A percentile compares a stretch with the other conserved stretches of the same genome.
phyloP scores from a whole-genome alignment of 2,329 filamentous ascomycete species.

The Calonectria crousiana region DNA sequence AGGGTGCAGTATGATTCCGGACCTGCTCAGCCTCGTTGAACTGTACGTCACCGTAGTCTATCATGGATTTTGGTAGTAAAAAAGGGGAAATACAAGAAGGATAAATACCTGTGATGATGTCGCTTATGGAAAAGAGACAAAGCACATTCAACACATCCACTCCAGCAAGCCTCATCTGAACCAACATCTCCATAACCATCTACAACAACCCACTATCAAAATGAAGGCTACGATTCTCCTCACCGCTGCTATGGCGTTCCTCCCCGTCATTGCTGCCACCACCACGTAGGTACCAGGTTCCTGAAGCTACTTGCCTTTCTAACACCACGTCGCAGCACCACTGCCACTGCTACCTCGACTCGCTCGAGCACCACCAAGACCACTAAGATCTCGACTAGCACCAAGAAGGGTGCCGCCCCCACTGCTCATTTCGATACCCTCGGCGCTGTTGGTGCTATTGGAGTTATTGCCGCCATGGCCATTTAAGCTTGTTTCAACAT shows the following conservation, averaged over 20 bases:
- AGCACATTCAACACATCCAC: background rate
- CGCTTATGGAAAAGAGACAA: background rate
- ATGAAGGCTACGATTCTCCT: background rate
- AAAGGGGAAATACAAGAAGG: background rate
- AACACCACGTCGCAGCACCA: background rate
- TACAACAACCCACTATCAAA: background rate
- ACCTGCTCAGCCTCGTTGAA: background rate
- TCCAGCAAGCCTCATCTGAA: background rate
- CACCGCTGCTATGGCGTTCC: background rate
- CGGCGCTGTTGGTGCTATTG: background rate
- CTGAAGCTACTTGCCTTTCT: background rate
- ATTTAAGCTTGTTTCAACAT: background rate
- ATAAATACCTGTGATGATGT: background rate
- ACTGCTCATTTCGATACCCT: background rate
- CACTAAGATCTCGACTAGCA: background rate
- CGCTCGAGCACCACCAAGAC: too few species aligned
- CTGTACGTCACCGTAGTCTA: background rate
- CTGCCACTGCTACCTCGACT: background rate
- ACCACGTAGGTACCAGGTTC: background rate
- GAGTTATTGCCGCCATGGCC: background rate
- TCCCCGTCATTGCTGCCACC: background rate
- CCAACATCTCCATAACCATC: background rate
- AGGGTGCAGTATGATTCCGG: background rate
- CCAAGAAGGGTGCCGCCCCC: background rate
- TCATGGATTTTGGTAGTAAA: background rate